Base-by-base conservation (phyloP, 495 filamentous ascomycete species). In the Stereocaulon alpinum region DNA sequence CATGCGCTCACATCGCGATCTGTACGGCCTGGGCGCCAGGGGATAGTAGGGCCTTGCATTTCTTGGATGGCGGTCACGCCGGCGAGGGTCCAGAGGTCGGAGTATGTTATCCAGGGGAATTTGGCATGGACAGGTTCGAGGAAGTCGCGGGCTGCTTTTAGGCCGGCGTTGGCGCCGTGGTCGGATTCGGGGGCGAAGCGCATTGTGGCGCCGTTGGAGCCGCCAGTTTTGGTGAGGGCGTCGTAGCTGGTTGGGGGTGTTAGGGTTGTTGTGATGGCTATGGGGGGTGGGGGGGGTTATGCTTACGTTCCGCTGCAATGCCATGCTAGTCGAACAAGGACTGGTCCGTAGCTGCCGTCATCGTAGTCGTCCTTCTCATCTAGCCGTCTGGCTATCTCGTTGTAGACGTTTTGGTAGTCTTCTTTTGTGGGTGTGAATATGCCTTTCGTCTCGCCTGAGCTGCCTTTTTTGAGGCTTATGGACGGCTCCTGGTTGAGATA, bases 201-300 rank as follows among this genome's bases (percentile, higher is more conserved):
- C 93, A 98, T 98, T 65, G 93, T 98, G 56, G 93, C 91, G 62
- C 93, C 93, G 72, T 98, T 95, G 75, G 86, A 91, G 61, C 93
- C 93, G 66, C 93, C 93, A 43, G 93, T 96, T 65, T 80, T 78
- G 50, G 93, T 96, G 69, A 83, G 82, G 74, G 84, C 86, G 69
- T 96, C 93, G 69, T 89, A 98, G 55, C 66, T 70, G 17, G 32
- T 27, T 47, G 20, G 56, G 24, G 3, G 24, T 6, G 20, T 2
- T 20, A 40, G 1, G 20, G 44, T 7, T 40, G 22, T 20, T 50
- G 22, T 22, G 34, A 17, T 50, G 1, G 5, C n/a, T n/a, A 27
- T n/a, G 10, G 20, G 11, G 49, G 29, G 22, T 27, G 12, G 6
- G 18, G 15, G 22, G 15, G n/a, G n/a, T n/a, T n/a, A 30, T 6